phyloP scores from a whole-genome alignment of 192 early-diverging fungal species.

The Coemansia aciculifera region DNA sequence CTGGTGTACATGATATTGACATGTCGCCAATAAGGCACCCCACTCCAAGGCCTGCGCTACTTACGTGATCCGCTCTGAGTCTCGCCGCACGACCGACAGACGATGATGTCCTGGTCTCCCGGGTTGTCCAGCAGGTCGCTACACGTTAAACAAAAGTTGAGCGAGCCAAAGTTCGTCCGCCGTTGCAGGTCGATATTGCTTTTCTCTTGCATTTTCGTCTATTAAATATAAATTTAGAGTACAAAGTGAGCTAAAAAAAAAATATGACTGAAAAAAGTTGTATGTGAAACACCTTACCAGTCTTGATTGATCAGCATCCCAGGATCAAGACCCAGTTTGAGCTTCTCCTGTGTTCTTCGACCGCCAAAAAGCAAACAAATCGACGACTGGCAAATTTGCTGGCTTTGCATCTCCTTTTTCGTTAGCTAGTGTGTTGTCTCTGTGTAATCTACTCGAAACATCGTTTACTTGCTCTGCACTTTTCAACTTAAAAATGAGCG shows the following conservation, averaged over 20 bases:
- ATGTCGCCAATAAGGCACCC: too few species aligned
- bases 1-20: not conserved
- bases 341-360: not conserved
- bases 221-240: not conserved
- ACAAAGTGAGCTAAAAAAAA: not conserved
- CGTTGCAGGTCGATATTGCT: constrained; percentile 18
- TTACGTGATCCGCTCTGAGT: constrained; percentile 54
- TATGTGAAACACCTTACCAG: not conserved
- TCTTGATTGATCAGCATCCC: not conserved
- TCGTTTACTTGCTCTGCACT: not conserved
- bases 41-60: not conserved
- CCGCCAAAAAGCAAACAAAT: not conserved
- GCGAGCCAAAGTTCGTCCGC: constrained; percentile 61
- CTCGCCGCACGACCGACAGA: constrained; percentile 80
- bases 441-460: not conserved
- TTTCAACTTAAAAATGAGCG: constrained; percentile 51
- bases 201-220: not conserved
- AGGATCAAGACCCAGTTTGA: not conserved
- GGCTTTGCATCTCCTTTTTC: not conserved
- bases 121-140: constrained; percentile 88
- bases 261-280: not conserved
- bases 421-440: not conserved
- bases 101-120: constrained; percentile 72
- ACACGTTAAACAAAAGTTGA: constrained; percentile 91
- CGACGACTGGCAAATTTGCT: not conserved